Conservation (phyloP, 177 flowering plant genomes). For the Vitis hybrid region DNA sequence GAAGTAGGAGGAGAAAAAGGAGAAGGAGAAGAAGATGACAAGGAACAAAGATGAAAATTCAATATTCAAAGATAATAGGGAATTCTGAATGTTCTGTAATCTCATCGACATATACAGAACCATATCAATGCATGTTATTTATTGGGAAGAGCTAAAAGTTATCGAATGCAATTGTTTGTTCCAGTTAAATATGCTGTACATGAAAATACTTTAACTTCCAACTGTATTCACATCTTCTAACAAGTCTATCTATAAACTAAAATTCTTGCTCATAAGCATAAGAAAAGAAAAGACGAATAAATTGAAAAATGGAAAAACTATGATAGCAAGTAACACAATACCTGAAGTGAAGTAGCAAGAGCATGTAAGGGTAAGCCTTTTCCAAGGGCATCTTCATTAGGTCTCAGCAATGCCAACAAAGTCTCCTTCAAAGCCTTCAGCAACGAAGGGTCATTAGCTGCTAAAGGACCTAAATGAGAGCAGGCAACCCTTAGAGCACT, state of each 20-base stretch:
- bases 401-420: slow-evolving; percentile 68
- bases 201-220: not conserved
- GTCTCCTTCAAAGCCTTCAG: slow-evolving; percentile 94
- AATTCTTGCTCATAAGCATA: not conserved
- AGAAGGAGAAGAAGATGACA: too few relatives aligned
- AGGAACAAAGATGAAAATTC: too few relatives aligned
- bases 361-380: slow-evolving; percentile 65
- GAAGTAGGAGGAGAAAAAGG: too few relatives aligned
- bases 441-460: slow-evolving; percentile 66
- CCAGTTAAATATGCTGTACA: not conserved
- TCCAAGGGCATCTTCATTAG: slow-evolving; percentile 57
- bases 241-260: not conserved
- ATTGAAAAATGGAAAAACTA: not conserved
- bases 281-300: not conserved
- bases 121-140: too few relatives aligned
- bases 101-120: too few relatives aligned
- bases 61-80: too few relatives aligned
- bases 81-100: too few relatives aligned
- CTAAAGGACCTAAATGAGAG: slow-evolving; percentile 85
- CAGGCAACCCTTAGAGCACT: slow-evolving; percentile 79
- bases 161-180: not conserved
- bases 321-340: slow-evolving; percentile 16
- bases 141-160: not conserved
- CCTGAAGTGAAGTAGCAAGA: slow-evolving; percentile 94
- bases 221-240: not conserved